These are phyloP conservation scores for Cyberlindnera sargentensis DNA, from an alignment of 805 yeast genomes.

Conservation along the genomic window DNA sequence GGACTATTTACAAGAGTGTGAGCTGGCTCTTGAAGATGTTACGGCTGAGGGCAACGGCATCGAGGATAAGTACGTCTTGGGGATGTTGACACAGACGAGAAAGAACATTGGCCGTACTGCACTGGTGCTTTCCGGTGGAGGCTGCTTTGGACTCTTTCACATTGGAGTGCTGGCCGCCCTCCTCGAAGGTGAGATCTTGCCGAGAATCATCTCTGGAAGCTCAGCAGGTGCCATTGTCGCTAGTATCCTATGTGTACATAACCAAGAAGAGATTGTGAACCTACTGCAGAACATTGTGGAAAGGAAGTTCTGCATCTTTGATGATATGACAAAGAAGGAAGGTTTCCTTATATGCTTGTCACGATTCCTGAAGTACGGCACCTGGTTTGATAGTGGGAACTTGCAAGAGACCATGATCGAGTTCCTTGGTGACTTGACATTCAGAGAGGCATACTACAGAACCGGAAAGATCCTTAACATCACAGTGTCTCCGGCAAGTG, in stretches of 20 bases:
- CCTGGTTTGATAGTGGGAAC: slow-evolving; percentile 76
- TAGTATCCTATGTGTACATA: slow-evolving; percentile 74
- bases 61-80: slow-evolving; percentile 65
- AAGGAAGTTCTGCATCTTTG: slow-evolving; percentile 46
- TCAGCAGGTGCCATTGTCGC: slow-evolving; percentile 97
- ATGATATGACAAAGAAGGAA: slow-evolving; percentile 30
- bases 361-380: slow-evolving; percentile 72
- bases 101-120: slow-evolving; percentile 94
- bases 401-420: slow-evolving; percentile 66
- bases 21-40: slow-evolving; percentile 31
- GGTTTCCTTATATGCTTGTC: slow-evolving; percentile 43
- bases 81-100: slow-evolving; percentile 79
- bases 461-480: slow-evolving; percentile 91
- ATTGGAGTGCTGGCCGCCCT: slow-evolving; percentile 85
- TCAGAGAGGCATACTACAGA: slow-evolving; percentile 89
- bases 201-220: slow-evolving; percentile 86
- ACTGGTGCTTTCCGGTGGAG: slow-evolving; percentile 91
- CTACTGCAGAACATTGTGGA: slow-evolving; percentile 43
- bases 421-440: slow-evolving; percentile 84
- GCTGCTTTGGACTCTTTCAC: slow-evolving; percentile 87
- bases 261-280: slow-evolving; percentile 58
- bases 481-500: slow-evolving; percentile 86
- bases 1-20: slow-evolving; percentile 76
- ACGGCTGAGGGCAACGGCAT: slow-evolving; percentile 26
- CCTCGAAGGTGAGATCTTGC: slow-evolving; percentile 66